These are phyloP conservation scores for Yarrowia sp. DNA, from an alignment of 805 yeast species.

Conservation along the genomic window DNA sequence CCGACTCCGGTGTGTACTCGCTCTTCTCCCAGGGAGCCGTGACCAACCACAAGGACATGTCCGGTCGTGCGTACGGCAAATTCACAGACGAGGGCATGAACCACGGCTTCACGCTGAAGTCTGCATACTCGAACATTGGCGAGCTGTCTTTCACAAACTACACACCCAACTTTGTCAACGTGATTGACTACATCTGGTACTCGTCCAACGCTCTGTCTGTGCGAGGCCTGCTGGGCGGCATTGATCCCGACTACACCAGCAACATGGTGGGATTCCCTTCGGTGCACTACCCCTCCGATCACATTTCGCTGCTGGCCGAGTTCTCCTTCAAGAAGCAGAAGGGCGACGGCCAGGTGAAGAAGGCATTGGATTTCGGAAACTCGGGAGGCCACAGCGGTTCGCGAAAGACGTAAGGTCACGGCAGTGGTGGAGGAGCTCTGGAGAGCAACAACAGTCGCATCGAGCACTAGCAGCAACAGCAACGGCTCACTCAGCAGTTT, in stretches of 20 bases:
- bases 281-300: constrained; percentile 91
- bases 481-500: constrained; percentile 12
- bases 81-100: constrained; percentile 86
- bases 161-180: constrained; percentile 90
- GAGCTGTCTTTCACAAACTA: constrained; percentile 93
- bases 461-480: background rate
- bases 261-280: constrained; percentile 90
- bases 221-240: constrained; percentile 78
- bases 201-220: constrained; percentile 78
- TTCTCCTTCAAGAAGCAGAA: constrained; percentile 55
- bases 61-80: constrained; percentile 83
- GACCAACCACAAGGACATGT: constrained; percentile 74
- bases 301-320: constrained; percentile 78
- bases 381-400: constrained; percentile 23
- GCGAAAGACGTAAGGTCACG: constrained; percentile 16
- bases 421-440: constrained; percentile 8
- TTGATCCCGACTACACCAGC: constrained; percentile 72
- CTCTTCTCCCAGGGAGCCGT: constrained; percentile 78
- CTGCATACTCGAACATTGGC: constrained; percentile 79
- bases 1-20: constrained; percentile 88
- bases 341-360: constrained; percentile 27
- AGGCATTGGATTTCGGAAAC: constrained; percentile 20
- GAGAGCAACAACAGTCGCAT: constrained; percentile 9
- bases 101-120: constrained; percentile 76
- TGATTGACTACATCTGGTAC: constrained; percentile 95